These are phyloP conservation scores for Dryadomyces sulphureus DNA, from an alignment of 2,329 filamentous ascomycete genomes.

Conservation along the genomic window DNA sequence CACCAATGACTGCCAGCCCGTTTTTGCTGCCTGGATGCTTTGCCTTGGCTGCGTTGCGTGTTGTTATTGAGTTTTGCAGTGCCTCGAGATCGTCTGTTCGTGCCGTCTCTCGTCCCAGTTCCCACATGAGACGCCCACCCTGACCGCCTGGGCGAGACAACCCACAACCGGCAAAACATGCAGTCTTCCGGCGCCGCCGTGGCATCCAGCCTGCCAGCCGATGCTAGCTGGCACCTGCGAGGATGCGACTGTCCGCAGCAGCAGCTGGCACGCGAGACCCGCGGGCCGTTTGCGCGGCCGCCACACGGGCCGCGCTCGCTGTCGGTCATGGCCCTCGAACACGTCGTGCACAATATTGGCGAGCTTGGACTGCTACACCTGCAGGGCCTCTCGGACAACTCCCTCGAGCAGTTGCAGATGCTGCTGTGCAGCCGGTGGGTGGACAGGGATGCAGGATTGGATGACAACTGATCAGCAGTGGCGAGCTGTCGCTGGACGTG, in stretches of 20 bases:
- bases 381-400: not conserved
- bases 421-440: not conserved
- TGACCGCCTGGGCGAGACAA: not conserved
- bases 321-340: constrained; percentile 4
- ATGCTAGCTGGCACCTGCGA: not conserved
- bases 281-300: not conserved
- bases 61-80: too few species aligned
- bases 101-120: too few species aligned
- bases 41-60: too few species aligned
- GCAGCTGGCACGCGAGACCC: not conserved
- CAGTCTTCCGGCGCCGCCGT: not conserved
- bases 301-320: constrained; percentile 5
- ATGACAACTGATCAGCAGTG: not conserved
- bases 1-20: not conserved
- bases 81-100: too few species aligned
- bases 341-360: not conserved
- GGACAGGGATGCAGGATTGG: too few species aligned
- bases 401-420: not conserved
- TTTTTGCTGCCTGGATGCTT: not conserved
- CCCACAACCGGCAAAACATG: too few species aligned
- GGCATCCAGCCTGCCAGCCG: not conserved
- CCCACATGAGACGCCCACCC: too few species aligned
- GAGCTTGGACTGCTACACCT: constrained; percentile 2
- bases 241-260: not conserved
- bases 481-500: not conserved